Evolutionary conservation across 2,329 filamentous ascomycete species (phyloP), one percentile per base, ranked within the genome.

Genomic region (Xylariaceae sp.): DNA sequence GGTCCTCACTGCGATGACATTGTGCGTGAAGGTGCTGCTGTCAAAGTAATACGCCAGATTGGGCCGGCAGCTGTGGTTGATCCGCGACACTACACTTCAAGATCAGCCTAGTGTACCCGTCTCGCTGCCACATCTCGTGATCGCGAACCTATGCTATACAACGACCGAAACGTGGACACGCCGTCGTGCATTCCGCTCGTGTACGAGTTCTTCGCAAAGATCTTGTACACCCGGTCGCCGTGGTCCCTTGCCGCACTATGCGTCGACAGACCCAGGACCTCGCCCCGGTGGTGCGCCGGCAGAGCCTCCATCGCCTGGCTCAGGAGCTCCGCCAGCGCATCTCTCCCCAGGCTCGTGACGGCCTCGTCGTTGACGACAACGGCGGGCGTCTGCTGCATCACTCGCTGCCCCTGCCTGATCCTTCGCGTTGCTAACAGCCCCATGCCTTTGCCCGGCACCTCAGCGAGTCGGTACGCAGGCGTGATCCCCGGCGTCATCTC

Each of bases 51-150:
- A 67, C 15, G 57, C 60, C 30, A 57, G 61, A 47, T 67, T 69
- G 17, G 66, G 66, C n/a, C 58, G 57, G 43, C 66, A 69, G 41
- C 64, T 65, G 45, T 70, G 67, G 42, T 70, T 69, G 41, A 69
- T 52, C 2, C 65, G 55, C 30, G 65, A 62, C 7, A 64, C 63
- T 63, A n/a, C 13, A 22, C 24, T n/a, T 19, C 15, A 26, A 13
- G 31, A 32, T 15, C 9, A 37, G 22, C 22, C 11, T 11, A 6
- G 22, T 6, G 22, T 6, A 26, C n/a, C n/a, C 6, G 22, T 26
- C 6, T 6, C 11, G 22, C 22, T 6, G 22, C 6, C 22, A 26
- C 11, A 11, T 26, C 22, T 26, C 7, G 6, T 38, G 39, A 22
- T 19, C 15, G 53, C 54, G 15, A 19, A 62, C 62, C 54, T 46